Evolutionary conservation across 768 basidiomycete genomes (phyloP).

Genomic region (Rubroboletus pulcherrimus): DNA sequence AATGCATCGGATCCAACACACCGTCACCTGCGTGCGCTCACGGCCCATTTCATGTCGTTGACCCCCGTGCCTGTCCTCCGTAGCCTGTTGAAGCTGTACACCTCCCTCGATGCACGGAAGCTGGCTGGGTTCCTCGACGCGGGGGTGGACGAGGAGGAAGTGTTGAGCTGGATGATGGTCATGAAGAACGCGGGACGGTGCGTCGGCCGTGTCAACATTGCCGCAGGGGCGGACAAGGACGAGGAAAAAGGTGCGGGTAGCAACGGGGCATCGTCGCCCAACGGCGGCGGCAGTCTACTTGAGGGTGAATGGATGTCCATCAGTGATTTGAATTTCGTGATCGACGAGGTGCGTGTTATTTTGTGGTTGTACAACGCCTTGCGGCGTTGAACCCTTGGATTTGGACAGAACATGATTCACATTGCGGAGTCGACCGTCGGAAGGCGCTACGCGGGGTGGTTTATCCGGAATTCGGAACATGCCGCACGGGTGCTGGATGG

Average conservation of each 20-base stretch:
- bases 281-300: conserved; percentile 51
- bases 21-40: conserved; percentile 81
- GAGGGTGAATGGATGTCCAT: conserved; percentile 85
- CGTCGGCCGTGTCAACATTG: conserved; percentile 39
- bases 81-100: conserved; percentile 93
- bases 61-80: conserved; percentile 79
- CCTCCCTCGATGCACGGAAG: conserved; percentile 87
- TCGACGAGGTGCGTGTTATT: conserved; percentile 69
- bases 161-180: conserved; percentile 96
- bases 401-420: conserved; percentile 85
- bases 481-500: conserved; percentile 84
- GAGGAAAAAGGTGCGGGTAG: conserved; percentile 18
- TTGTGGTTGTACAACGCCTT: too few species aligned
- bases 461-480: conserved; percentile 93
- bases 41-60: conserved; percentile 74
- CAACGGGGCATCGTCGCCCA: conserved; percentile 13
- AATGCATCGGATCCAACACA: conserved; percentile 61
- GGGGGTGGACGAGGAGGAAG: conserved; percentile 81
- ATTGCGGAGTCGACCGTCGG: conserved; percentile 94
- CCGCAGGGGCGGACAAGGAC: conserved; percentile 44
- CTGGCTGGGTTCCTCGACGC: conserved; percentile 84
- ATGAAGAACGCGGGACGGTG: conserved; percentile 87
- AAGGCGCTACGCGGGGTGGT: conserved; percentile 93
- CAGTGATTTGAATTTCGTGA: conserved; percentile 93
- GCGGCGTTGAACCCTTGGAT: not conserved